These are phyloP conservation scores for Ceratobasidium sp. DNA, from an alignment of 1,284 basidiomycete species.

Conservation along the genomic window DNA sequence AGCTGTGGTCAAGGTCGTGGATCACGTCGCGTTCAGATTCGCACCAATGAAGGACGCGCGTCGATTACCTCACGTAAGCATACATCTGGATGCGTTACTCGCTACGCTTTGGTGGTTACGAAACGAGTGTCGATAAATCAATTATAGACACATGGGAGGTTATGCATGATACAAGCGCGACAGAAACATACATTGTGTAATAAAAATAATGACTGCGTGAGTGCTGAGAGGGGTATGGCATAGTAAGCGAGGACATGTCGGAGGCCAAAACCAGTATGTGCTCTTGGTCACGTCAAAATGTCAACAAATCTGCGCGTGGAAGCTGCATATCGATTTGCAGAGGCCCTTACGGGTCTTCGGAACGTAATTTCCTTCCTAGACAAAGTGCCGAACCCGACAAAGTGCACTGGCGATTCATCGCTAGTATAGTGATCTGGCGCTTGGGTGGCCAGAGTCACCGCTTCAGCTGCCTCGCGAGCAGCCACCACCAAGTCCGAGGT, in stretches of 20 bases:
- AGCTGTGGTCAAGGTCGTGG: slow-evolving; percentile 8
- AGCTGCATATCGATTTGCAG: slow-evolving; percentile 23
- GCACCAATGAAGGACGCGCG: slow-evolving; percentile 41
- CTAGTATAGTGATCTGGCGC: slow-evolving; percentile 2
- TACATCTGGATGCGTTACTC: slow-evolving; percentile 17
- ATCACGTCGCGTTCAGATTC: slow-evolving; percentile 29
- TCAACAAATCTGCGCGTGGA: slow-evolving; percentile 29
- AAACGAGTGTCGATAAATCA: slow-evolving; percentile 15
- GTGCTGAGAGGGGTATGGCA: not conserved
- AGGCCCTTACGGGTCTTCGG: slow-evolving; percentile 17
- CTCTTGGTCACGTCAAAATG: slow-evolving; percentile 25
- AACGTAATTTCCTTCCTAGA: slow-evolving; percentile 25
- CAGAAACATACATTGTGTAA: slow-evolving; percentile 9
- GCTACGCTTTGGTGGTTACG: slow-evolving; percentile 4
- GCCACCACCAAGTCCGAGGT: slow-evolving; percentile 26
- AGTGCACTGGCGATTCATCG: slow-evolving; percentile 9
- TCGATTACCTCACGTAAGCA: slow-evolving; percentile 37
- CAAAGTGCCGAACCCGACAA: slow-evolving; percentile 17
- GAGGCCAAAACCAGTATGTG: not conserved
- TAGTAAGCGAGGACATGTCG: not conserved
- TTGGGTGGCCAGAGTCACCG: not conserved
- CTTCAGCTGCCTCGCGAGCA: slow-evolving; percentile 36
- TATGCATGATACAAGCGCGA: not conserved
- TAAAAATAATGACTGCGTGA: not conserved
- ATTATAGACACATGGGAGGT: not conserved